Conservation (phyloP, 768 basidiomycete species). For the Lentinula detonsa region DNA sequence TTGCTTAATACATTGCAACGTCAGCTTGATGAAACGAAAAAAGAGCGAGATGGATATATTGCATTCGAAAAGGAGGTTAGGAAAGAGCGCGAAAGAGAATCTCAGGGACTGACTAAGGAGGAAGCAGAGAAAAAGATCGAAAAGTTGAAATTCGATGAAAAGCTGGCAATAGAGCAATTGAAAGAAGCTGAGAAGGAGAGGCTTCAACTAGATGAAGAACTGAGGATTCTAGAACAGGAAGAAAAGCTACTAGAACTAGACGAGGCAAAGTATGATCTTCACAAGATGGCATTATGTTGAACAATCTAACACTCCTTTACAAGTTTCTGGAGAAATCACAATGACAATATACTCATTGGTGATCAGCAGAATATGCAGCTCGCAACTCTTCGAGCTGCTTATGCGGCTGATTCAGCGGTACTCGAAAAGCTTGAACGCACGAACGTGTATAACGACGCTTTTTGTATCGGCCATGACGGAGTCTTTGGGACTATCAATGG, state of each 20-base stretch:
- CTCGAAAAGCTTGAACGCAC: constrained; percentile 84
- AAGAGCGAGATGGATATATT: constrained; percentile 88
- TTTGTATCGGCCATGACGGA: constrained; percentile 92
- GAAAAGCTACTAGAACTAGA: constrained; percentile 76
- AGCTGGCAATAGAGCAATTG: constrained; percentile 65
- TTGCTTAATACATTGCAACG: constrained; percentile 69
- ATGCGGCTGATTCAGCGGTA: constrained; percentile 68
- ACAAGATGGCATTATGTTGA: not conserved
- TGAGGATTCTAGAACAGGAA: constrained; percentile 65
- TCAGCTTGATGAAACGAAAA: constrained; percentile 85
- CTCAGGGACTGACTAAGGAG: constrained; percentile 51
- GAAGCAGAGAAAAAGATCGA: constrained; percentile 72
- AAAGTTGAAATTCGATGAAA: constrained; percentile 64
- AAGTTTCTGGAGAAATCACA: constrained; percentile 82
- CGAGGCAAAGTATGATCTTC: constrained; percentile 57
- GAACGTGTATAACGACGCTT: constrained; percentile 94
- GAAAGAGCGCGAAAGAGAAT: constrained; percentile 73
- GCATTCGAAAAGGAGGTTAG: constrained; percentile 86
- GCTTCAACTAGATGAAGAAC: constrained; percentile 67
- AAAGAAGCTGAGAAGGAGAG: constrained; percentile 73
- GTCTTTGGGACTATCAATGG: constrained; percentile 99
- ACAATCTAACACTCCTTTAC: not conserved
- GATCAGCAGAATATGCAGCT: constrained; percentile 67
- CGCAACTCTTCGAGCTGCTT: constrained; percentile 69
- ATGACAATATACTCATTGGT: constrained; percentile 58